phyloP scores from a whole-genome alignment of 805 yeast genomes.

The Candida succiphila region DNA sequence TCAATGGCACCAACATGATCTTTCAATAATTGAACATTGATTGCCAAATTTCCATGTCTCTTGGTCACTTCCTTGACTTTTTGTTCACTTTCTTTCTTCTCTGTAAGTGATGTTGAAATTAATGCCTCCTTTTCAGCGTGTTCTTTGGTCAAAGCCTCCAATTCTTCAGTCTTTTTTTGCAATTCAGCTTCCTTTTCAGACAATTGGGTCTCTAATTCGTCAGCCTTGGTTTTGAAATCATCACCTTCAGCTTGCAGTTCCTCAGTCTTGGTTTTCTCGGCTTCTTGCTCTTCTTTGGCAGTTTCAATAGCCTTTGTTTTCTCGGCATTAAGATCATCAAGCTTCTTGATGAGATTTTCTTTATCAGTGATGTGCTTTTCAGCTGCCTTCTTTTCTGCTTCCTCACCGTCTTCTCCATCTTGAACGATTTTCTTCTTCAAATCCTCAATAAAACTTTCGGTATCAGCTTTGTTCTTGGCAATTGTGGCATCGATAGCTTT shows the following conservation, averaged over 20 bases:
- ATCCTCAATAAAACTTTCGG: constrained; percentile 28
- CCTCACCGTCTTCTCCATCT: constrained; percentile 32
- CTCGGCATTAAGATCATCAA: constrained; percentile 31
- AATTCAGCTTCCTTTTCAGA: constrained; percentile 31
- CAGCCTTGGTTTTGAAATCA: constrained; percentile 27
- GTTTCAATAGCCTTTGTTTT: constrained; percentile 17
- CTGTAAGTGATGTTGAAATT: constrained; percentile 14
- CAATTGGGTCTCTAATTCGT: constrained; percentile 24
- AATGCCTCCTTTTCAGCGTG: constrained; percentile 27
- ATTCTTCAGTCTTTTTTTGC: constrained; percentile 14
- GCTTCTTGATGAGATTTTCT: constrained; percentile 30
- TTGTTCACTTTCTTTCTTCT: constrained; percentile 32
- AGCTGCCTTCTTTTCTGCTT: constrained; percentile 36
- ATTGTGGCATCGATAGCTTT: constrained; percentile 14
- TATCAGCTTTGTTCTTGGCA: constrained; percentile 20
- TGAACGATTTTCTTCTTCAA: constrained; percentile 33
- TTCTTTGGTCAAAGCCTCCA: constrained; percentile 32
- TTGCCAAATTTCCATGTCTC: constrained; percentile 26
- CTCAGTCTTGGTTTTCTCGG: constrained; percentile 17
- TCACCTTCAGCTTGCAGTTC: constrained; percentile 32
- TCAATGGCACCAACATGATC: constrained; percentile 35
- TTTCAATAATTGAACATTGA: constrained; percentile 27
- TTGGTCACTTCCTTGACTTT: constrained; percentile 23
- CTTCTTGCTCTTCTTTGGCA: constrained; percentile 19
- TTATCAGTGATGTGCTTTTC: constrained; percentile 35